A percentile compares a stretch with the other conserved stretches of the same genome.
Conservation (phyloP, 345 rosid species). For the Hypericum androsaemum region DNA sequence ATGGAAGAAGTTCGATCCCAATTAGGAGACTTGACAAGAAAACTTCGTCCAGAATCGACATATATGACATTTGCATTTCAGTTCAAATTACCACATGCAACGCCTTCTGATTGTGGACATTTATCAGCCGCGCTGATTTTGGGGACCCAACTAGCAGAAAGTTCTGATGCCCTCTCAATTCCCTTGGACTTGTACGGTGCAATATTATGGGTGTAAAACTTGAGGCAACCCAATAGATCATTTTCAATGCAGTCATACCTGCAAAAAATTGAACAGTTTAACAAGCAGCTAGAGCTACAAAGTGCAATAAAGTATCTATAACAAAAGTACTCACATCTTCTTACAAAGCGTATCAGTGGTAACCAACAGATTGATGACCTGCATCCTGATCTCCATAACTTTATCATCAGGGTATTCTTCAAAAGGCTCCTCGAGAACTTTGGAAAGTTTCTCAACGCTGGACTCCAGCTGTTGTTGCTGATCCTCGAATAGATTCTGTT, state of each 20-base stretch:
- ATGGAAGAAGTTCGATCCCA: too few relatives aligned
- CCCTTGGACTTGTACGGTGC: conserved; percentile 31
- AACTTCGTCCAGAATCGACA: not conserved
- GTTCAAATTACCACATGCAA: not conserved
- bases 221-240: not conserved
- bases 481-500: conserved; percentile 30
- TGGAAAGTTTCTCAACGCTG: conserved; percentile 34
- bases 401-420: conserved; percentile 14
- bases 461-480: conserved; percentile 38
- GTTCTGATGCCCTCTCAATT: conserved; percentile 14
- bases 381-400: conserved; percentile 16
- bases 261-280: not conserved
- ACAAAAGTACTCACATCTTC: conserved; percentile 23
- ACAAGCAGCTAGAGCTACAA: not conserved
- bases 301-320: not conserved
- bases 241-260: conserved; percentile 1
- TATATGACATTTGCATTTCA: not conserved
- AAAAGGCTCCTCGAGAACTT: conserved; percentile 27
- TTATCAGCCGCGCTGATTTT: not conserved
- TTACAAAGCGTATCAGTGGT: conserved; percentile 37
- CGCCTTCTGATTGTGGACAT: not conserved
- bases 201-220: conserved; percentile 18
- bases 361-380: conserved; percentile 17
- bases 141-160: not conserved
- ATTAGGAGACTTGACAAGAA: not conserved